Evolutionary conservation across 1,139 yeast genomes (phyloP), one percentile per base, ranked within the genome.

Genomic region (Taphrina betulina): DNA sequence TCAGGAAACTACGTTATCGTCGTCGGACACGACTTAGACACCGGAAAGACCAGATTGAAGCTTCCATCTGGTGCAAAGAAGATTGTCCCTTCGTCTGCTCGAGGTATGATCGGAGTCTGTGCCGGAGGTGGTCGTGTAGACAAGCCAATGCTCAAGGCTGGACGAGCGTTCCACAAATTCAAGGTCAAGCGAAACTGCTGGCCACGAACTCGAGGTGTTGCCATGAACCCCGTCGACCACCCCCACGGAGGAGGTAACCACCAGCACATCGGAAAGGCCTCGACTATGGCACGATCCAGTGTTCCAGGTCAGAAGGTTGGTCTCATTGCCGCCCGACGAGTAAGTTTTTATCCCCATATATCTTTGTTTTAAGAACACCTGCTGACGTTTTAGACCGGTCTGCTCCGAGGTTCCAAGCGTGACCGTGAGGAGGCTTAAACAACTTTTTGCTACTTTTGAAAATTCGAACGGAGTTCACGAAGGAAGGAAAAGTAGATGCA

Each of bases 161-260:
- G 97, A 81, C 89, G 95, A 82, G 97, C 97, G 67, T 90, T 82
- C 95, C 96, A 89, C 89, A 92, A 92, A 82, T 88, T 83, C 92
- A 88, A 79, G 81, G 95, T 88, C 72, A 89, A 90, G 94, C 84
- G 96, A 81, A 87, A 90, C 95, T 87, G 95, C 68, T 89, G 96
- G 96, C 96, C 96, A 79, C 88, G 86, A 86, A 90, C 96, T 75
- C 88, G 96, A 82, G 97, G 96, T 89, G 96, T 89, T 76, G 96
- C 96, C 76, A 89, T 89, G 96, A 83, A 89, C 82, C 97, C 97
- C 78, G 97, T 90, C 75, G 97, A 90, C 78, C 97, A 90, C 82
- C 97, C 97, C 77, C 97, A 90, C 78, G 98, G 98, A 86, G 98
- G 98, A 90, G 98, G 98, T 92, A 92, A 92, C 96, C 98, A 92